Conservation (phyloP, 2,329 filamentous ascomycete genomes). For the Pseudogymnoascus sp. region DNA sequence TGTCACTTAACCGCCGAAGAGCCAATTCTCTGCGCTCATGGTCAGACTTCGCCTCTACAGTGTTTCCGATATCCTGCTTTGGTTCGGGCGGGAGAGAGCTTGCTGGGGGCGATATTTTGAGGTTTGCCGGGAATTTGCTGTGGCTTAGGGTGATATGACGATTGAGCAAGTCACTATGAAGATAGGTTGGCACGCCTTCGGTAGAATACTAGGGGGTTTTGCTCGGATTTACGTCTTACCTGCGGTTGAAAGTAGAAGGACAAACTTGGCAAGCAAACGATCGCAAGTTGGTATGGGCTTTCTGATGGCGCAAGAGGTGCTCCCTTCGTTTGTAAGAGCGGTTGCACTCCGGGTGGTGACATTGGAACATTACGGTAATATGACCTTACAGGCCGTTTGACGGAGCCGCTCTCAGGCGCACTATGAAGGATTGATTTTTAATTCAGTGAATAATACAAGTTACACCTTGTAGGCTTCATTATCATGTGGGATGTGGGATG, state of each 20-base stretch:
- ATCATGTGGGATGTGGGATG: background rate
- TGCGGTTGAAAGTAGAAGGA: background rate
- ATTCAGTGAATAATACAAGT: background rate
- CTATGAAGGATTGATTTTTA: background rate
- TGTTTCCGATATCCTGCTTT: background rate
- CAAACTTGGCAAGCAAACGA: background rate
- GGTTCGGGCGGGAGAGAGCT: background rate
- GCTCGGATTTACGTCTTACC: background rate
- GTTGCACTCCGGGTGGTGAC: background rate
- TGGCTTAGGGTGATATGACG: background rate
- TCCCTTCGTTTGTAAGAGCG: background rate
- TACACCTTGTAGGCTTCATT: background rate
- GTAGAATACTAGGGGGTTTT: background rate
- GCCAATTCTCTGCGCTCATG: background rate
- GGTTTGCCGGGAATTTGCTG: background rate
- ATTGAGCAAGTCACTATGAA: background rate
- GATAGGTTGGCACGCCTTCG: background rate
- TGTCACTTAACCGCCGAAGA: background rate
- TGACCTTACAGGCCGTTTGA: background rate
- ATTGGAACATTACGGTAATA: background rate
- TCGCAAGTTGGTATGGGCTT: background rate
- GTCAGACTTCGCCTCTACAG: background rate
- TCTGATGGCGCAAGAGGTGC: background rate
- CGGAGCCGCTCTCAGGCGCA: background rate
- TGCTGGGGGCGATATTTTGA: background rate